These are phyloP conservation scores for Clitoria ternatea DNA, from an alignment of 306 rosid genomes.

Conservation along the genomic window DNA sequence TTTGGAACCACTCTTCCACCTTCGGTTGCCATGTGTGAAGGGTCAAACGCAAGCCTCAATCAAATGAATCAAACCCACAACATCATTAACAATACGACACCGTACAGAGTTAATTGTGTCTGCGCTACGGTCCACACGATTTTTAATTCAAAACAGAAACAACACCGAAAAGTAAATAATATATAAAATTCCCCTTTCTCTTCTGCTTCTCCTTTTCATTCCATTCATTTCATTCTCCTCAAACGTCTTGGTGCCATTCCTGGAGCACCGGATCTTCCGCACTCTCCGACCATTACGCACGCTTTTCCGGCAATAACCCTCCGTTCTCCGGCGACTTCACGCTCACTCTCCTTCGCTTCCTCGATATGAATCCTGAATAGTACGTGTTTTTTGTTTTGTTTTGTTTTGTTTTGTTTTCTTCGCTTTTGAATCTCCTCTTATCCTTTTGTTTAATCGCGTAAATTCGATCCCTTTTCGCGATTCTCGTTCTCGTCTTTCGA, in stretches of 20 bases:
- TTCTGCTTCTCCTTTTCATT: neutral
- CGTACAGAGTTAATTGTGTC: neutral
- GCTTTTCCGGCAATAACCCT: neutral
- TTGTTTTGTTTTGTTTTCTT: neutral
- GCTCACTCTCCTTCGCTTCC: neutral
- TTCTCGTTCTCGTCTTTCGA: neutral
- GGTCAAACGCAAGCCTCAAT: neutral
- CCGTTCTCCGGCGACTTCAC: conserved; percentile 22
- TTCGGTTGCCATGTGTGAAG: neutral
- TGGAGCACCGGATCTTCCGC: conserved; percentile 22
- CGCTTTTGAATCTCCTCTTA: neutral
- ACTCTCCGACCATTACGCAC: too few relatives aligned
- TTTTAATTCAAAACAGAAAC: conserved; percentile 7
- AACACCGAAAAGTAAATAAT: neutral
- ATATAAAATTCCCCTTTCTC: neutral
- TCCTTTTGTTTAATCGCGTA: neutral
- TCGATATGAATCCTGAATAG: conserved; percentile 49
- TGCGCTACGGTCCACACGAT: conserved; percentile 21
- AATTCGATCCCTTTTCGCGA: neutral
- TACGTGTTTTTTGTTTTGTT: too few relatives aligned
- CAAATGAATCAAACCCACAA: neutral
- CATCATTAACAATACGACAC: conserved; percentile 9
- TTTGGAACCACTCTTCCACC: neutral
- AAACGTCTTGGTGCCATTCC: conserved; percentile 10
- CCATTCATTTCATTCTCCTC: neutral